Base-by-base conservation (phyloP, 2,329 filamentous ascomycete species). In the Fusarium temperatum region DNA sequence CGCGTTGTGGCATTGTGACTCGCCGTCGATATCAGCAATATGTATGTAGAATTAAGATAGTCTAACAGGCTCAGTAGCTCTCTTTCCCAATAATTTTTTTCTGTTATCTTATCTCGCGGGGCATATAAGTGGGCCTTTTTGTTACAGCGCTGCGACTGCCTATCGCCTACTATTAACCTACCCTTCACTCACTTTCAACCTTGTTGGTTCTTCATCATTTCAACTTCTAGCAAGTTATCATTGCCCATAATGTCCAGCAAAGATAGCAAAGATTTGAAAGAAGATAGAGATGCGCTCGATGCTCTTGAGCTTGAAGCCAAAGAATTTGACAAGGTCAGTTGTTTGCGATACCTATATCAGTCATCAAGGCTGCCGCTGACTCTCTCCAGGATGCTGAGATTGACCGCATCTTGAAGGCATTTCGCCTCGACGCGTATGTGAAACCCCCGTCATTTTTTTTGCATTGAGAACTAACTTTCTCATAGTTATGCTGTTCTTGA, bases 371-470 rank as follows among this genome's bases (percentile, higher is more conserved):
- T 63, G 63, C 36, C 18, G 48, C 76, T 80, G 58, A 80, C 58
- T 28, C 45, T 24, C 36, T 51, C 15, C 74, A 97, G 93, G 96
- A 98, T 88, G 92, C 93, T 68, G 96, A 98, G 82, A 98, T 98
- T 78, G 94, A 97, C 80, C 93, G 96, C 69, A 99, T 99, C 77
- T 88, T 97, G 76, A 93, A 93, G 79, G 94, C 95, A 54, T 99
- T 99, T 83, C 91, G 93, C 78, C 90, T 91, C 24, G 87, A 91
- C 81, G 89, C 89, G 86, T 88, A 81, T 77, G 85, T 80, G 14
- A 30, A 17, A 12, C 39, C 3, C 9, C 12, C 32, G 55, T 26
- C 39, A 35, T 45, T 57, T 11, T 11, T 20, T 24, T 3, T n/a
- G 26, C 26, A 15, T 53, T n/a, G 10, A 14, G 17, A n/a, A 53